Conservation (phyloP, 352 stramenopile genomes). For the Phytophthora brassicae region DNA sequence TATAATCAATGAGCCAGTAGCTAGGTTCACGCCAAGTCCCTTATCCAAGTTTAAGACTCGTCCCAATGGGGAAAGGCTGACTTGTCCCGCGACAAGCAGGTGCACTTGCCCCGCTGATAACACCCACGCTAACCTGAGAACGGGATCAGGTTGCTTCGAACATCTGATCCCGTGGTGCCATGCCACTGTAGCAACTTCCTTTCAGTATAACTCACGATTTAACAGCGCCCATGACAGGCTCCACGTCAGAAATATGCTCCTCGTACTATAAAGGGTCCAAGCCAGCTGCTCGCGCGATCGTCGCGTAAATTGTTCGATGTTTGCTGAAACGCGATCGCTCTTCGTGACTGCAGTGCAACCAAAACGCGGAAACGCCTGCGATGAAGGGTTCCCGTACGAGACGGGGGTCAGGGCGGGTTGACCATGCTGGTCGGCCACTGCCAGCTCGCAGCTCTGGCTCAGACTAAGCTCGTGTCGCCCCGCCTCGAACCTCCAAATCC, state of each 20-base stretch:
- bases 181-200: neutral
- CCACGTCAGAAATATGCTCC: constrained; percentile 14
- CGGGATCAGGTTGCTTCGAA: constrained; percentile 26
- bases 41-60: constrained; percentile 25
- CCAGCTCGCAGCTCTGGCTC: neutral
- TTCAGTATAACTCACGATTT: constrained; percentile 22
- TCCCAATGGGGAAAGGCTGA: constrained; percentile 13
- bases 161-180: constrained; percentile 14
- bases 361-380: neutral
- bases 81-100: constrained; percentile 9
- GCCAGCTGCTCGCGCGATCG: constrained; percentile 14
- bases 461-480: constrained; percentile 10
- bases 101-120: constrained; percentile 22
- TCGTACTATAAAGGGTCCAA: constrained; percentile 25
- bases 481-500: constrained; percentile 1
- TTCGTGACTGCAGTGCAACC: neutral
- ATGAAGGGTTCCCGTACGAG: neutral
- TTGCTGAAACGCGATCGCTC: constrained; percentile 3
- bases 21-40: constrained; percentile 28
- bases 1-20: constrained; percentile 21
- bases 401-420: neutral
- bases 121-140: constrained; percentile 25
- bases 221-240: constrained; percentile 6
- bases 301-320: constrained; percentile 18
- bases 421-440: neutral